These are phyloP conservation scores for Myriosclerotinia scirpicola DNA, from an alignment of 2,329 filamentous ascomycete genomes.

Conservation along the genomic window DNA sequence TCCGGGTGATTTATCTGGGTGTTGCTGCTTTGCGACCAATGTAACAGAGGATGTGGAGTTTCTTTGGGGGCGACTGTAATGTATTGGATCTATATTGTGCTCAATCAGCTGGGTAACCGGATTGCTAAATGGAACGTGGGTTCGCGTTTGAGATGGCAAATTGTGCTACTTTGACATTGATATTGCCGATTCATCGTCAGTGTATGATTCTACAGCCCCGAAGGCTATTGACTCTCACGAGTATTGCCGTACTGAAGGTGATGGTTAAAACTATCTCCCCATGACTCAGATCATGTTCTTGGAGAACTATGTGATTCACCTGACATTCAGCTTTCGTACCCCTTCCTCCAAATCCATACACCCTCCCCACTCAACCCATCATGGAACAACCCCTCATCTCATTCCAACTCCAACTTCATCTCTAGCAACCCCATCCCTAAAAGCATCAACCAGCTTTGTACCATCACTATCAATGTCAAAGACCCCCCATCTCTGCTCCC, in stretches of 20 bases:
- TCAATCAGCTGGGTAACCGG: neutral
- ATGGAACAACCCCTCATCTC: neutral
- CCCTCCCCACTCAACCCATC: neutral
- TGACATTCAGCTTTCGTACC: neutral
- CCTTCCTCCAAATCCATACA: neutral
- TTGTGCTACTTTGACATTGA: neutral
- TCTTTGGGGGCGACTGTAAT: too few relatives aligned
- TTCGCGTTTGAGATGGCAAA: neutral
- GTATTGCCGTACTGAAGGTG: neutral
- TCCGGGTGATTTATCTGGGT: too few relatives aligned
- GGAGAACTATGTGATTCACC: neutral
- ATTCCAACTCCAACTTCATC: too few relatives aligned
- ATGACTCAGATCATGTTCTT: neutral
- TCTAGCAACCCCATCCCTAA: conserved; percentile 34
- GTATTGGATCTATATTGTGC: too few relatives aligned
- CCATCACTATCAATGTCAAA: conserved; percentile 46
- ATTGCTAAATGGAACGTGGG: neutral
- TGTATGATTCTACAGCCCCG: neutral
- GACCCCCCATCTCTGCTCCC: conserved; percentile 57
- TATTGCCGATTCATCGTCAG: neutral
- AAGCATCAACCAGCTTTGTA: conserved; percentile 45
- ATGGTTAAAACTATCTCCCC: neutral
- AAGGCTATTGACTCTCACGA: neutral
- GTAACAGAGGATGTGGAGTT: too few relatives aligned
- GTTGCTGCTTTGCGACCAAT: too few relatives aligned